phyloP scores from a whole-genome alignment of 805 yeast species.

The Candida gorgasii region DNA sequence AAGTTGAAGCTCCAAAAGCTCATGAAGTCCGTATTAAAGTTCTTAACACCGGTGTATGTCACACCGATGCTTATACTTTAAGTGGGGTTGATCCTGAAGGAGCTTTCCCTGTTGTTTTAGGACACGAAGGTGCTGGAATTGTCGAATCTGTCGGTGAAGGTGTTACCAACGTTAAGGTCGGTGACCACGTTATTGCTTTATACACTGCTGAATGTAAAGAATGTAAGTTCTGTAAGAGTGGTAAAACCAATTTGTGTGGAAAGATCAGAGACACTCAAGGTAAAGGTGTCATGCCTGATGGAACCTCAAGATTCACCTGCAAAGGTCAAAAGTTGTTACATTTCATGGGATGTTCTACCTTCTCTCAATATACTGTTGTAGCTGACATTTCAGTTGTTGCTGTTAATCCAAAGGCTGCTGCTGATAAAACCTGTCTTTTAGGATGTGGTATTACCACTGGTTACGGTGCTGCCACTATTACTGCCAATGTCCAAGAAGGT shows the following conservation, averaged over 20 bases:
- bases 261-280: conserved; percentile 97
- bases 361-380: conserved; percentile 95
- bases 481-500: conserved; percentile 87
- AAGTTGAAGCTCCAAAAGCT: conserved; percentile 92
- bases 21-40: conserved; percentile 96
- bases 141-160: conserved; percentile 96
- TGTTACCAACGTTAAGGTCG: conserved; percentile 84
- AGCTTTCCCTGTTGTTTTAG: conserved; percentile 86
- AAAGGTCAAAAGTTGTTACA: conserved; percentile 84
- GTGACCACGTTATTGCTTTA: conserved; percentile 90
- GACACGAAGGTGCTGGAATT: conserved; percentile 98
- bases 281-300: conserved; percentile 98
- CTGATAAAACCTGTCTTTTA: conserved; percentile 84
- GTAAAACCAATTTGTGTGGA: conserved; percentile 96
- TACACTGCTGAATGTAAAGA: conserved; percentile 97
- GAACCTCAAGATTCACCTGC: conserved; percentile 85
- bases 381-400: conserved; percentile 97
- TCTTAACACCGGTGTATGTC: conserved; percentile 91
- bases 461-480: conserved; percentile 94
- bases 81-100: conserved; percentile 97
- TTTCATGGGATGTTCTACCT: conserved; percentile 98
- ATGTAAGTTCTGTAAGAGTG: conserved; percentile 92
- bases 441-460: conserved; percentile 99
- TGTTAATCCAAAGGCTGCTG: conserved; percentile 78
- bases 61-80: conserved; percentile 95